A percentile compares a stretch with the other conserved stretches of the same genome.
Conservation (phyloP, 1,284 basidiomycete genomes). For the Psilocybe mexicana region DNA sequence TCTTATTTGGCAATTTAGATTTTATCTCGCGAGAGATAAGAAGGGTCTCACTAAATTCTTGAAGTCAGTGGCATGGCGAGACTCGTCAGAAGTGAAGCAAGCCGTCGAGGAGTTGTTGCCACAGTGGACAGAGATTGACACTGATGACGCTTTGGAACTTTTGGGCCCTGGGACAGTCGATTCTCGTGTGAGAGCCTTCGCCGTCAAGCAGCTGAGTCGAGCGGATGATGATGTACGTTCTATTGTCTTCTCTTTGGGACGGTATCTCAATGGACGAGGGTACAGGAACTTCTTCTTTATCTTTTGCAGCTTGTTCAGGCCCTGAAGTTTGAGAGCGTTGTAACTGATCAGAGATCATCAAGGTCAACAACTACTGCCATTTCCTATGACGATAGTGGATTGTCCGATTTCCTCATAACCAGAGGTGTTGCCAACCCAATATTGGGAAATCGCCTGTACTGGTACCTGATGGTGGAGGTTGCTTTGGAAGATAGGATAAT, state of each 20-base stretch:
- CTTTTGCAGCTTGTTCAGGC: conserved; percentile 97
- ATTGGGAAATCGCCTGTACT: conserved; percentile 91
- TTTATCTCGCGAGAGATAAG: conserved; percentile 91
- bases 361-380: conserved; percentile 69
- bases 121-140: conserved; percentile 96
- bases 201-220: conserved; percentile 86
- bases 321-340: conserved; percentile 88
- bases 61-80: conserved; percentile 97
- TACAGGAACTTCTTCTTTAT: conserved; percentile 88
- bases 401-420: conserved; percentile 89
- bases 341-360: conserved; percentile 68
- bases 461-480: conserved; percentile 98
- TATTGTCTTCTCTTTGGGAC: neutral
- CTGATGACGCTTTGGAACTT: conserved; percentile 94
- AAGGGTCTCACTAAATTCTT: conserved; percentile 96
- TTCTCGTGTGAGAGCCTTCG: conserved; percentile 90
- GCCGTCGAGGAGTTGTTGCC: conserved; percentile 95
- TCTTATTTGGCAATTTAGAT: conserved; percentile 97
- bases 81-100: conserved; percentile 94
- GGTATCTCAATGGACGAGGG: neutral
- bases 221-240: conserved; percentile 90
- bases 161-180: conserved; percentile 92
- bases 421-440: conserved; percentile 83
- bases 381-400: conserved; percentile 80
- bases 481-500: conserved; percentile 76